Percentiles rank a stretch among this genome's conserved stretches.
Evolutionary conservation across 1,284 basidiomycete genomes (phyloP).

Genomic region (Leccinum subrobustum): DNA sequence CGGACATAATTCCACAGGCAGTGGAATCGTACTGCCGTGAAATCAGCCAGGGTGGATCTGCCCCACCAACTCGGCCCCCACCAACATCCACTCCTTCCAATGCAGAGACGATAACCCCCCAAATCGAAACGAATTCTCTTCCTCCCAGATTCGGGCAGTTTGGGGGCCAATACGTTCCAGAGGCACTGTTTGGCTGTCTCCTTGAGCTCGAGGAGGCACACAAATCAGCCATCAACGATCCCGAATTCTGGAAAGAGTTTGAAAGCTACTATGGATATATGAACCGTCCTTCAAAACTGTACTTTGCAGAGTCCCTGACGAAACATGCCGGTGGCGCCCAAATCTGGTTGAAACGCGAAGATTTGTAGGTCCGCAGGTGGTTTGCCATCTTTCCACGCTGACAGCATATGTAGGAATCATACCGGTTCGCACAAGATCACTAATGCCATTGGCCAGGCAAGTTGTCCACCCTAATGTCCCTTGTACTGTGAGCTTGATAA

Average conservation of each 20-base stretch:
- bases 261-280: slow-evolving; percentile 83
- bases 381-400: slow-evolving; percentile 1
- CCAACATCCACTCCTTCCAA: slow-evolving; percentile 44
- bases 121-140: slow-evolving; percentile 38
- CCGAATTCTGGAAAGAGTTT: slow-evolving; percentile 93
- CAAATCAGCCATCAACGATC: slow-evolving; percentile 83
- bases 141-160: slow-evolving; percentile 92
- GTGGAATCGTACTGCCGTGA: slow-evolving; percentile 77
- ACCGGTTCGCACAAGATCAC: slow-evolving; percentile 98
- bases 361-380: slow-evolving; percentile 57
- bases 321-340: slow-evolving; percentile 63
- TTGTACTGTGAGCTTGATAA: not conserved
- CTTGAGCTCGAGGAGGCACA: slow-evolving; percentile 92
- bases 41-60: slow-evolving; percentile 62
- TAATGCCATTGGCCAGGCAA: slow-evolving; percentile 88
- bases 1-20: slow-evolving; percentile 51
- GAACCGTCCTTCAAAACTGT: slow-evolving; percentile 36
- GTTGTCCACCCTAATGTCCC: slow-evolving; percentile 8
- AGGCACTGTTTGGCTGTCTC: slow-evolving; percentile 89
- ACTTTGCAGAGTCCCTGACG: slow-evolving; percentile 56
- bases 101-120: slow-evolving; percentile 8
- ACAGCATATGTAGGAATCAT: slow-evolving; percentile 65
- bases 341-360: slow-evolving; percentile 99
- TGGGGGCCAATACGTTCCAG: slow-evolving; percentile 97
- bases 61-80: slow-evolving; percentile 35